Evolutionary conservation across 768 basidiomycete species (phyloP).

Genomic region (Leccinum incarnatum): DNA sequence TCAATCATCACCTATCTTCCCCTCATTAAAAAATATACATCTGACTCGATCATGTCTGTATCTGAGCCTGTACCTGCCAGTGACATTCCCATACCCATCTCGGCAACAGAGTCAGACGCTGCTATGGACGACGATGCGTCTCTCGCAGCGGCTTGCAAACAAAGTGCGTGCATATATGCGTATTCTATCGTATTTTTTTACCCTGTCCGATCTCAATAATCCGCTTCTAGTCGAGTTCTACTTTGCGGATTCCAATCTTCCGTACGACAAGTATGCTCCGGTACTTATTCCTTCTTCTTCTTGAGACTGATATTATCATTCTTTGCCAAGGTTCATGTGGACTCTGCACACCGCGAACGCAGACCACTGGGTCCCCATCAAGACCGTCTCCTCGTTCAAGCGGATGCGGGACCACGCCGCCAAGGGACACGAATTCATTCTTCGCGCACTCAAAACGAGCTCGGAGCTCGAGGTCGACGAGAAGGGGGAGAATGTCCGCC

Average conservation of each 20-base stretch:
- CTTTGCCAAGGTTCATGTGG: slow-evolving; percentile 82
- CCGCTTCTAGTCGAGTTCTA: slow-evolving; percentile 81
- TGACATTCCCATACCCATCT: background rate
- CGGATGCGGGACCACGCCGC: slow-evolving; percentile 77
- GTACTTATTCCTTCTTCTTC: background rate
- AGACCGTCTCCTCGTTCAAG: slow-evolving; percentile 89
- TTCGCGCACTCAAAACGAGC: slow-evolving; percentile 56
- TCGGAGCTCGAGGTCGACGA: slow-evolving; percentile 71
- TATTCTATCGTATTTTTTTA: background rate
- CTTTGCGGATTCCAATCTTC: slow-evolving; percentile 95
- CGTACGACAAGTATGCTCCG: slow-evolving; percentile 70
- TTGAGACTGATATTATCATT: background rate
- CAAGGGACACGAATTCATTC: slow-evolving; percentile 66
- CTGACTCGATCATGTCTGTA: slow-evolving; percentile 23
- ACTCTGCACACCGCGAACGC: slow-evolving; percentile 74
- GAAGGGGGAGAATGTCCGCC: slow-evolving; percentile 66
- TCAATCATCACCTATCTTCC: too few relatives aligned
- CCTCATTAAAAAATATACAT: background rate
- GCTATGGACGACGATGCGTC: slow-evolving; percentile 37
- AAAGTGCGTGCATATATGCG: slow-evolving; percentile 44
- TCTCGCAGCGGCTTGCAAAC: slow-evolving; percentile 49
- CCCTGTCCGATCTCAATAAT: background rate
- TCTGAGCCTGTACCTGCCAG: background rate
- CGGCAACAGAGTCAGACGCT: slow-evolving; percentile 9
- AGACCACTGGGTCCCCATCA: slow-evolving; percentile 88